phyloP scores from a whole-genome alignment of 2,329 filamentous ascomycete species.

The Fusarium irregulare region DNA sequence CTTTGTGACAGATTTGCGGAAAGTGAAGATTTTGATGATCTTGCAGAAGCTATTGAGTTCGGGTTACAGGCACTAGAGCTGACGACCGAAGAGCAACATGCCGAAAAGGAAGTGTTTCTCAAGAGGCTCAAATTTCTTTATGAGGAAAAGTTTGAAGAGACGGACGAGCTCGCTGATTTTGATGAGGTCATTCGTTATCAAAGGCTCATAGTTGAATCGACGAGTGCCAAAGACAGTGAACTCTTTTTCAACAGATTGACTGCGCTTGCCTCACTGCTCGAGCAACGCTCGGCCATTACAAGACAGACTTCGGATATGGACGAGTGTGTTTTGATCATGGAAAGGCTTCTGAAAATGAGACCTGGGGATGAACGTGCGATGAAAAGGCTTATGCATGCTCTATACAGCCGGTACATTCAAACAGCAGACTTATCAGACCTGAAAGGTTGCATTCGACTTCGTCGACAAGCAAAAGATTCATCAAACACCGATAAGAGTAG shows the following conservation, averaged over 20 bases:
- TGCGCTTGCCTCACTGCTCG: not conserved
- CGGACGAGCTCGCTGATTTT: not conserved
- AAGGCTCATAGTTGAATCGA: not conserved
- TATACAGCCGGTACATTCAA: not conserved
- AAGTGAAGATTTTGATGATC: not conserved
- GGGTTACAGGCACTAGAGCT: not conserved
- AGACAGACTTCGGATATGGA: not conserved
- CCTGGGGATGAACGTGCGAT: not conserved
- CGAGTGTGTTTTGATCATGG: not conserved
- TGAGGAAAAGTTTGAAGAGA: not conserved
- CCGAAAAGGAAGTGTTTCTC: not conserved
- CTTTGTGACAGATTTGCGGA: not conserved
- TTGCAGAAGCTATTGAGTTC: not conserved
- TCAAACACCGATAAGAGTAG: not conserved
- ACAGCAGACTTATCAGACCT: not conserved
- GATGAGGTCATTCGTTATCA: not conserved
- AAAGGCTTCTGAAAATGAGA: fast-evolving
- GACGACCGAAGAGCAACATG: not conserved
- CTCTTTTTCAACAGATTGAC: fast-evolving
- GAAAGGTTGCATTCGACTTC: not conserved
- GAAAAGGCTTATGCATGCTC: not conserved
- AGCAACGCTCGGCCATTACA: fast-evolving
- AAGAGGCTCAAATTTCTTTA: not conserved
- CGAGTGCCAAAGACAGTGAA: fast-evolving
- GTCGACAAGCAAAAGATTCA: not conserved